Evolutionary conservation across 2,329 filamentous ascomycete genomes (phyloP).

Genomic region (Dothideomycetes sp.): DNA sequence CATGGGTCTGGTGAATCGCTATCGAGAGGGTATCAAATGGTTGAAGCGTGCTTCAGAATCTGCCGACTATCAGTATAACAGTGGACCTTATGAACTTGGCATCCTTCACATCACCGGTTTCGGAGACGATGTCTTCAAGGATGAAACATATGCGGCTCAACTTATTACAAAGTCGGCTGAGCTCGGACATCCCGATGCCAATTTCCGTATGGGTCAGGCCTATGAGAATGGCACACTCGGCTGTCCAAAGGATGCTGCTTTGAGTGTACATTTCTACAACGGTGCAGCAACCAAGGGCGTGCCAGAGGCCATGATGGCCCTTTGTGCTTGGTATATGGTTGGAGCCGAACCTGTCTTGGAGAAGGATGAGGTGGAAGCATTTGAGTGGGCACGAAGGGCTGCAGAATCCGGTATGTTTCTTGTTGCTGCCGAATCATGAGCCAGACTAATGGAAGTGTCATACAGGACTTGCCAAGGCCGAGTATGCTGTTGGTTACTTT

Average conservation of each 20-base stretch:
- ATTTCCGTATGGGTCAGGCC: slow-evolving; percentile 83
- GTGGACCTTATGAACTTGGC: slow-evolving; percentile 83
- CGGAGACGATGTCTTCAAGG: slow-evolving; percentile 86
- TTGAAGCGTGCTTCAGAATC: slow-evolving; percentile 85
- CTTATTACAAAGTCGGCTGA: slow-evolving; percentile 92
- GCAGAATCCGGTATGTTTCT: slow-evolving; percentile 71
- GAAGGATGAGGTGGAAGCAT: slow-evolving; percentile 92
- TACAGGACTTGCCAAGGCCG: slow-evolving; percentile 57
- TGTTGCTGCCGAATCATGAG: neutral
- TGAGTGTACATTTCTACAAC: slow-evolving; percentile 97
- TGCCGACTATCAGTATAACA: slow-evolving; percentile 85
- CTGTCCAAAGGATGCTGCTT: slow-evolving; percentile 81
- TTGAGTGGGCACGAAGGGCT: slow-evolving; percentile 85
- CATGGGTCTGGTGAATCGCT: slow-evolving; percentile 71
- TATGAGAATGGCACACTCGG: slow-evolving; percentile 86
- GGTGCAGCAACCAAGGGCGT: slow-evolving; percentile 78
- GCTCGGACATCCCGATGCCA: slow-evolving; percentile 77
- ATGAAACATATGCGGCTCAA: slow-evolving; percentile 83
- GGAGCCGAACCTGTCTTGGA: slow-evolving; percentile 86
- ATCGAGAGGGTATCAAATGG: slow-evolving; percentile 92
- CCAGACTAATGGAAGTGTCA: slow-evolving; percentile 16
- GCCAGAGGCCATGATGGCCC: slow-evolving; percentile 87
- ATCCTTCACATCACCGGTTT: slow-evolving; percentile 86
- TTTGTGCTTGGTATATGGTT: slow-evolving; percentile 98
- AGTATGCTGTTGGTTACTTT: slow-evolving; percentile 94